phyloP scores from a whole-genome alignment of 2,329 filamentous ascomycete genomes.

The Ceratocystiopsis sp. region DNA sequence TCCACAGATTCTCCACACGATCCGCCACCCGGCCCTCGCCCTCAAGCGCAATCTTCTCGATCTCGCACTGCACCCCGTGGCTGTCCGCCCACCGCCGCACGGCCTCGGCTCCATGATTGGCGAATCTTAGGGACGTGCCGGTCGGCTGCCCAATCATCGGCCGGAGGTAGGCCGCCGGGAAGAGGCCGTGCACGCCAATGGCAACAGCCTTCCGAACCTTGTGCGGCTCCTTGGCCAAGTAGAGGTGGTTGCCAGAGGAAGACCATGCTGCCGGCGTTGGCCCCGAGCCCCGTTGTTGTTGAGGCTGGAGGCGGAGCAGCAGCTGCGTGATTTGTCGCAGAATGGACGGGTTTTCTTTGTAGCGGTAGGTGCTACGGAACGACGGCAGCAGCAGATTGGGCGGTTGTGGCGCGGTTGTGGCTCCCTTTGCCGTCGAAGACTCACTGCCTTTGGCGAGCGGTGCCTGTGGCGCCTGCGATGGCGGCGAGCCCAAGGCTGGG shows the following conservation, averaged over 20 bases:
- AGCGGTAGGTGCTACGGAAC: constrained; percentile 49
- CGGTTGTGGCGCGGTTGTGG: constrained; percentile 10
- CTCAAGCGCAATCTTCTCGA: constrained; percentile 88
- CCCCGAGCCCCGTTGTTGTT: constrained; percentile 15
- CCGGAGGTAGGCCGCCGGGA: constrained; percentile 74
- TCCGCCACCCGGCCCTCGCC: constrained; percentile 87
- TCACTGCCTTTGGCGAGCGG: background rate
- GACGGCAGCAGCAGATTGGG: constrained; percentile 53
- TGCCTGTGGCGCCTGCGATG: background rate
- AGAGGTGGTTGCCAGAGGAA: constrained; percentile 45
- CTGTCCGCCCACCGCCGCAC: constrained; percentile 68
- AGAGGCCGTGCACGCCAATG: constrained; percentile 88
- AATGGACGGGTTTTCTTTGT: constrained; percentile 52
- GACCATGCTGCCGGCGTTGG: no score
- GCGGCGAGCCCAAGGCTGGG: constrained; percentile 13
- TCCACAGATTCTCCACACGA: constrained; percentile 84
- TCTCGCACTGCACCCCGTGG: constrained; percentile 56
- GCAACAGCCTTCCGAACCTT: constrained; percentile 74
- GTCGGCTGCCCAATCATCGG: constrained; percentile 88
- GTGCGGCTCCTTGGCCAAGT: constrained; percentile 48
- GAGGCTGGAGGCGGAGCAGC: constrained; percentile 36
- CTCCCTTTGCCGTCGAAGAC: background rate
- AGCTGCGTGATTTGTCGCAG: constrained; percentile 47
- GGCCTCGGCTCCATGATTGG: constrained; percentile 67
- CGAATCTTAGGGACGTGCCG: constrained; percentile 86